Conservation (phyloP, 2,329 filamentous ascomycete species). For the Pseudomassariella vexata region DNA sequence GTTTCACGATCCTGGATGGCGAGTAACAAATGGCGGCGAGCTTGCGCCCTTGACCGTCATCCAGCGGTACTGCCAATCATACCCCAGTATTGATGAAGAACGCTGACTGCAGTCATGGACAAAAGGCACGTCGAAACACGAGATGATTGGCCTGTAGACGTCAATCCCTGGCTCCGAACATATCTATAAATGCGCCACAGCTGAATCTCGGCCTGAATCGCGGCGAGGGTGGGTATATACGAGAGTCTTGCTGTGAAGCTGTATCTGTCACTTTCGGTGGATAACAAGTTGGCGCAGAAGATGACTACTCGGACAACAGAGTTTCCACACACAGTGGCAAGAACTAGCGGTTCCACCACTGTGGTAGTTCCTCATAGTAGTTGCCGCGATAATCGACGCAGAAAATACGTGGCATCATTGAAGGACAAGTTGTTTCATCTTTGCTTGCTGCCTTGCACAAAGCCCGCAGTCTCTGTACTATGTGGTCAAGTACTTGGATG, state of each 20-base stretch:
- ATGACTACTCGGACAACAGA: slow-evolving; percentile 1
- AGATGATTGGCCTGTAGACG: slow-evolving; percentile 22
- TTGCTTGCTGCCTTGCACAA: too few relatives aligned
- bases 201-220: slow-evolving; percentile 23
- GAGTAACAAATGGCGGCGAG: slow-evolving; percentile 14
- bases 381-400: too few relatives aligned
- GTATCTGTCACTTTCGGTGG: neutral
- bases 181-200: slow-evolving; percentile 28
- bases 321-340: too few relatives aligned
- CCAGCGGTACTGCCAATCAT: slow-evolving; percentile 17
- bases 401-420: too few relatives aligned
- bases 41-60: slow-evolving; percentile 17
- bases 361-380: too few relatives aligned
- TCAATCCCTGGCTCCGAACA: slow-evolving; percentile 19
- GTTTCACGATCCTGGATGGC: slow-evolving; percentile 19
- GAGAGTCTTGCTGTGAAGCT: neutral
- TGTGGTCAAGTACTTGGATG: too few relatives aligned
- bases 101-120: slow-evolving; percentile 18
- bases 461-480: too few relatives aligned
- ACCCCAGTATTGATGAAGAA: slow-evolving; percentile 13
- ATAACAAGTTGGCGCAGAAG: too few relatives aligned
- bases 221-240: neutral
- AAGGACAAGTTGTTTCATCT: too few relatives aligned
- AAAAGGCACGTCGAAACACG: slow-evolving; percentile 11
- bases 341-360: too few relatives aligned